Evolutionary conservation across 2,329 filamentous ascomycete species (phyloP).

Genomic region (Verticillium isaacii): DNA sequence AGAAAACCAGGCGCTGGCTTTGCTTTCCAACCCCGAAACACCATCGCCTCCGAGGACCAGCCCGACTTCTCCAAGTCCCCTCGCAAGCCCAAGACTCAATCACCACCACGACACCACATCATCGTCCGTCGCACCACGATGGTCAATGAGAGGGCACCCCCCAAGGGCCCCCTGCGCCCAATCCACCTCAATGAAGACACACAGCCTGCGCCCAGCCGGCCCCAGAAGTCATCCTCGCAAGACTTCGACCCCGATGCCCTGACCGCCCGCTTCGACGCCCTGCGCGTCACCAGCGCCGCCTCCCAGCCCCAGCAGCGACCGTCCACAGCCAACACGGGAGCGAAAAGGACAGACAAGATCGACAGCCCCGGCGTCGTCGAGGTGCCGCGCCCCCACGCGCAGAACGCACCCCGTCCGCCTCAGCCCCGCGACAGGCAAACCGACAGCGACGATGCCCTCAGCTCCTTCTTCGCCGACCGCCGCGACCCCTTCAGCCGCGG

Average conservation of each 20-base stretch:
- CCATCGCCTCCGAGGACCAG: constrained; percentile 17
- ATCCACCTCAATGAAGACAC: constrained; percentile 25
- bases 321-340: constrained; percentile 1
- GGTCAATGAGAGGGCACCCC: constrained; percentile 43
- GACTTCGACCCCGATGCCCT: constrained; percentile 12
- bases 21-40: constrained; percentile 25
- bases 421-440: constrained; percentile 3
- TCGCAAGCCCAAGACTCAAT: background rate
- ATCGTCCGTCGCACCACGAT: constrained; percentile 21
- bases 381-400: constrained; percentile 7
- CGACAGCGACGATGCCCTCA: constrained; percentile 11
- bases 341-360: constrained; percentile 2
- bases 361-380: constrained; percentile 7
- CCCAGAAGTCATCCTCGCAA: constrained; percentile 8
- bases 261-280: constrained; percentile 9
- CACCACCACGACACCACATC: constrained; percentile 2
- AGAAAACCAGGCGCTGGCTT: constrained; percentile 26
- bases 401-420: background rate
- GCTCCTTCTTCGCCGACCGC: constrained; percentile 12
- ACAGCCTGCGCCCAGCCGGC: constrained; percentile 12
- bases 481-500: constrained; percentile 7
- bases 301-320: constrained; percentile 2
- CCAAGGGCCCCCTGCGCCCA: constrained; percentile 37
- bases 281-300: constrained; percentile 8
- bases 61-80: constrained; percentile 14